Conservation (phyloP, 1,139 yeast genomes). For the Hyphopichia khmerensis region DNA sequence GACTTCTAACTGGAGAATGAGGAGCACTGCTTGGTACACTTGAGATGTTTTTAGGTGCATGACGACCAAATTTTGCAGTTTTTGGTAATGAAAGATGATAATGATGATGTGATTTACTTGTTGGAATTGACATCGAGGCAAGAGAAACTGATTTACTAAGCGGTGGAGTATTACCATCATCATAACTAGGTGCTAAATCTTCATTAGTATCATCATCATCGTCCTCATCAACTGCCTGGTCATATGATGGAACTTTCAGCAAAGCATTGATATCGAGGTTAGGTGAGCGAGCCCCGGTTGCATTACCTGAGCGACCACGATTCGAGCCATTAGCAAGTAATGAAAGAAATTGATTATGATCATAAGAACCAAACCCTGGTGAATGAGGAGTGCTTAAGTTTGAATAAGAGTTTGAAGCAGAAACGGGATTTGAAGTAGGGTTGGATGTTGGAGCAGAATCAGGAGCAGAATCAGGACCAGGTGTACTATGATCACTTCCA, state of each 20-base stretch:
- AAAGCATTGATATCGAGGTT: conserved; percentile 21
- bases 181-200: conserved; percentile 36
- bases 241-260: conserved; percentile 36
- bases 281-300: conserved; percentile 7
- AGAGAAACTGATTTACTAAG: neutral
- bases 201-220: conserved; percentile 18
- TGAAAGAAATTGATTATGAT: neutral
- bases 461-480: neutral
- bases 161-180: conserved; percentile 4
- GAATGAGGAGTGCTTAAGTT: neutral
- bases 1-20: neutral
- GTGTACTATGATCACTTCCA: neutral
- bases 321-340: conserved; percentile 3
- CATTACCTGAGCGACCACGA: neutral
- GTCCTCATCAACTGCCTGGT: conserved; percentile 34
- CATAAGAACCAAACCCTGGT: neutral
- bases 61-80: neutral
- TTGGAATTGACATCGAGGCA: neutral
- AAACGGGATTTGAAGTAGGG: neutral
- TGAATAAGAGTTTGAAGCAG: neutral
- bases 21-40: neutral
- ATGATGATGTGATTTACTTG: neutral
- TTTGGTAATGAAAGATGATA: conserved; percentile 3
- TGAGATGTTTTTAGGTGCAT: neutral
- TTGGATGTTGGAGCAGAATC: neutral